Base-by-base conservation (phyloP, 1,139 yeast genomes). In the Yamadazyma buinensis region DNA sequence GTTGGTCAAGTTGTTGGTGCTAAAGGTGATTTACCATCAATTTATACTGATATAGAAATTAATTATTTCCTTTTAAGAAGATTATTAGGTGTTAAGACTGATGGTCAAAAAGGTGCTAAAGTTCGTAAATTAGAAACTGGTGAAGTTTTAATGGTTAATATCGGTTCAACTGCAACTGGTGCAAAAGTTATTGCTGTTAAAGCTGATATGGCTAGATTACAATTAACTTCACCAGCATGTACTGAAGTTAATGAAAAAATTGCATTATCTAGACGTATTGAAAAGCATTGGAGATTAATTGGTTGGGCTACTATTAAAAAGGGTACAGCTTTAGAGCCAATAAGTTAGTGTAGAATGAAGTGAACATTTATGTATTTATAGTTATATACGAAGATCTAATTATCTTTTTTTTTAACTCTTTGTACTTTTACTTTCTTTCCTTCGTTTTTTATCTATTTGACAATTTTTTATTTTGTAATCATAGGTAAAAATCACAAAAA, bases 1-100 rank as follows among this genome's bases (percentile, higher is more conserved):
- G 97, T 94, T 41, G 99, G 99, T 54, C 98, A 94, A 71, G 98
- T 94, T 41, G 95, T 94, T 44, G 99, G 99, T 54, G 92, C 97
- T 43, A 88, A 82, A 62, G 97, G 97, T 49, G 82, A 87, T 56
- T 76, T 94, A 52, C 99, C 98, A 48, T 86, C 92, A 35, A 87
- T 94, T 55, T 94, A 87, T 72, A 85, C 96, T 38, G 98, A 92
- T 67, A 85, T 94, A 49, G 98, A 94, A 70, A 88, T 94, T 61
- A 92, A 92, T 69, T 94, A 88, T 69, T 92, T 94, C 80, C 72
- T 94, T 58, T 77, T 94, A 57, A 87, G 98, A 75, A 84, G 98
- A 70, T 75, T 94, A 58, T 76, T 94, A 55, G 99, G 99, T 72
- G 99, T 94, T 47, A 94, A 94, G 75, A 88, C 97, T 34, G 97